Evolutionary conservation across 108 stramenopile species (phyloP), one percentile per base, ranked within the genome.

Genomic region (Skeletonema marinoi): DNA sequence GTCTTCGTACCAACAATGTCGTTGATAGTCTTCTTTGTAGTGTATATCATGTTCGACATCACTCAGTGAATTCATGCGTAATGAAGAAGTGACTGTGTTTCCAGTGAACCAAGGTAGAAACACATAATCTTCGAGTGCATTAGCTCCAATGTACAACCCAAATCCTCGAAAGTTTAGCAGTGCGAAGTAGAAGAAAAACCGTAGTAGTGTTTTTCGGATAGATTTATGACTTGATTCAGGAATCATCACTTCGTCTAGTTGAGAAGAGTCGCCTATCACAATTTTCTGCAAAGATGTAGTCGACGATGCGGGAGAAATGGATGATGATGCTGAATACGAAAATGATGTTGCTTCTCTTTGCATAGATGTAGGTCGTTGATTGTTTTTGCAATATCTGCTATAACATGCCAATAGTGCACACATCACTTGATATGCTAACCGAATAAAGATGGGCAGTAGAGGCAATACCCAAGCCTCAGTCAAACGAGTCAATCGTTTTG

Each of bases 401-500:
- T n/a, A 65, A 8, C 30, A 41, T 72, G 39, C 16, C 9, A 11
- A 65, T 38, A 51, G 16, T 13, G 32, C 19, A 4, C 21, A 56
- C 3, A 78, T 10, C 13, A 81, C 46, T 42, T 62, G 75, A 83
- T 66, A 75, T 17, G 63, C 30, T 12, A 76, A 44, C 32, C 87
- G 87, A 29, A 95, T 60, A n/a, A 94, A 32, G 42, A 95, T 79
- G 10, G 93, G 93, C 60, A 95, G 81, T 19, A 92, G 68, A 1
- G 93, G 92, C 7, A 95, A 44, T n/a, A 95, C 35, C 91, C 90
- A 91, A 12, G 92, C 90, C 36, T 95, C 92, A 3, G 90, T 87
- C 38, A 90, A 82, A 33, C 71, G 77, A 21, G 92, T 71, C 50
- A 95, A 73, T 68, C 87, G 70, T 66, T 66, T 62, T 35, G 87